Evolutionary conservation across 2,329 filamentous ascomycete species (phyloP).

Genomic region (Teratosphaeria destructans): DNA sequence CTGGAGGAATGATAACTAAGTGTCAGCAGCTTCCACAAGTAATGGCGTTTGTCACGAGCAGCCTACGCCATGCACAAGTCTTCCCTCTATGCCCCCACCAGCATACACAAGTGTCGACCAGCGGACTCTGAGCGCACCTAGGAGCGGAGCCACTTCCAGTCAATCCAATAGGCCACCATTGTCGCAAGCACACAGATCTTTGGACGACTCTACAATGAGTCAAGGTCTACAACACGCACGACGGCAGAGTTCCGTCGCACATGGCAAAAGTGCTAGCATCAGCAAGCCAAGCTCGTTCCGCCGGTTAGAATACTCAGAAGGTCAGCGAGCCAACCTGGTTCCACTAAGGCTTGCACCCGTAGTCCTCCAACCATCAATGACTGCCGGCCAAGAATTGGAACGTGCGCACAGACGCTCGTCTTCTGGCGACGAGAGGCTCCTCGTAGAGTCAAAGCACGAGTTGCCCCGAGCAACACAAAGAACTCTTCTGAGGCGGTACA

Average conservation of each 20-base stretch:
- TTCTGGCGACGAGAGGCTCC: constrained; percentile 4
- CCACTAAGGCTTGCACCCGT: constrained; percentile 19
- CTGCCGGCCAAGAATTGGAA: neutral
- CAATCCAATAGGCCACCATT: constrained; percentile 13
- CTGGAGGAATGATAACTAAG: neutral
- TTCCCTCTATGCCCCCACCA: constrained; percentile 1
- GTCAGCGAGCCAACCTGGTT: constrained; percentile 17
- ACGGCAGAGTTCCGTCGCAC: constrained; percentile 10
- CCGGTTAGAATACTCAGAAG: constrained; percentile 20
- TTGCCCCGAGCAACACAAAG: constrained; percentile 6
- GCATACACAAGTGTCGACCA: neutral
- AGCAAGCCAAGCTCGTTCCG: constrained; percentile 16
- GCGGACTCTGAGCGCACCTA: neutral
- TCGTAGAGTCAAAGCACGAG: constrained; percentile 1
- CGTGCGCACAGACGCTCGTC: constrained; percentile 3
- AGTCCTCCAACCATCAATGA: constrained; percentile 8
- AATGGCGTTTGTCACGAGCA: constrained; percentile 14
- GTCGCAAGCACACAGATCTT: constrained; percentile 13
- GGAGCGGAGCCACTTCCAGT: neutral
- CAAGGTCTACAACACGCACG: constrained; percentile 8
- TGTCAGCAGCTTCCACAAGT: constrained; percentile 1
- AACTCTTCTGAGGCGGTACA: neutral
- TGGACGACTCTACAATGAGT: constrained; percentile 11
- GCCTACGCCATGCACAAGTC: constrained; percentile 10
- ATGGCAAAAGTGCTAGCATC: constrained; percentile 15